These are phyloP conservation scores for Mycena pura DNA, from an alignment of 768 basidiomycete genomes.

Conservation along the genomic window DNA sequence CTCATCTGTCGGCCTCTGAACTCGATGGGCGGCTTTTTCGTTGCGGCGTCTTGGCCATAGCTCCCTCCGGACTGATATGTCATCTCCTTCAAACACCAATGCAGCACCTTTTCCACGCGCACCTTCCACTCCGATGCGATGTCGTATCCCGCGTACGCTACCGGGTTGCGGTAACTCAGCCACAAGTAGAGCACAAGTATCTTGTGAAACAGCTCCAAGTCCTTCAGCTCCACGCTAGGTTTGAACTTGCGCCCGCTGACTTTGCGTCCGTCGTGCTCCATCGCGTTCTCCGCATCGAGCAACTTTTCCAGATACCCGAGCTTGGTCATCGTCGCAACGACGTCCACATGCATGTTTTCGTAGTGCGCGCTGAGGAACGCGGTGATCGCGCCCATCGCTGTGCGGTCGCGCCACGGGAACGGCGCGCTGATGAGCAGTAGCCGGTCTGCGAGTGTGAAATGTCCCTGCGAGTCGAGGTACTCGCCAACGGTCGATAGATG, in stretches of 20 bases:
- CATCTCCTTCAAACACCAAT: constrained; percentile 61
- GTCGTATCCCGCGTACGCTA: constrained; percentile 67
- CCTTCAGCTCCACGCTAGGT: constrained; percentile 26
- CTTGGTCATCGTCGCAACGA: constrained; percentile 43
- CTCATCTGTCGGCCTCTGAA: neutral
- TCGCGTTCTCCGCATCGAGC: constrained; percentile 45
- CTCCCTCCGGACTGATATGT: constrained; percentile 27
- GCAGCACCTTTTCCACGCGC: constrained; percentile 70
- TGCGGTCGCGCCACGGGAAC: constrained; percentile 55
- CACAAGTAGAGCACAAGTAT: constrained; percentile 82
- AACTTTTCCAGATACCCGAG: constrained; percentile 49
- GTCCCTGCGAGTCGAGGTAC: constrained; percentile 50
- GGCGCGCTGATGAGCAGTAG: constrained; percentile 58
- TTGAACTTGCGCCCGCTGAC: neutral
- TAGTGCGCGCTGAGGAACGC: constrained; percentile 52
- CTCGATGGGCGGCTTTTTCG: constrained; percentile 7
- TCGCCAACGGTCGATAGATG: constrained; percentile 34
- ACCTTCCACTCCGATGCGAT: constrained; percentile 61
- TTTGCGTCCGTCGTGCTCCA: constrained; percentile 28
- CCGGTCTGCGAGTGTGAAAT: constrained; percentile 53
- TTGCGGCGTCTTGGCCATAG: neutral
- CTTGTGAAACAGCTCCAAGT: constrained; percentile 80
- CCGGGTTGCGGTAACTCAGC: constrained; percentile 73
- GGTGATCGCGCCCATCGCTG: constrained; percentile 39
- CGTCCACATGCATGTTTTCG: constrained; percentile 47